Evolutionary conservation across 257 asterid species (phyloP).

Genomic region (Cruciata laevipes): DNA sequence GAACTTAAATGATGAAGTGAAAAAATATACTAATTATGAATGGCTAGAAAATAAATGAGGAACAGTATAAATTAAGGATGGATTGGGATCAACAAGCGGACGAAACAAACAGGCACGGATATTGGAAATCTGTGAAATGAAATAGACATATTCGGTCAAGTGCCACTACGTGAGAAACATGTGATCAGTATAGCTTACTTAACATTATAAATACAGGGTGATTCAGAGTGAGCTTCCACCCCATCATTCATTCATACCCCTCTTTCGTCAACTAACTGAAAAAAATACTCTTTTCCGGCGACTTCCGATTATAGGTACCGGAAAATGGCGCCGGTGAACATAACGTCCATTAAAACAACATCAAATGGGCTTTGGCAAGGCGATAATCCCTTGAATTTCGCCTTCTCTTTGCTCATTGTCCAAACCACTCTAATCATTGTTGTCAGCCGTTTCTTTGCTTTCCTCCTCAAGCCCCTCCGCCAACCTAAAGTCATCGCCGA

Average conservation of each 20-base stretch:
- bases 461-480: slow-evolving; percentile 53
- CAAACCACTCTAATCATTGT: slow-evolving; percentile 42
- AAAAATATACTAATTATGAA: too few species aligned
- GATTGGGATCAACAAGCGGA: background rate
- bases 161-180: background rate
- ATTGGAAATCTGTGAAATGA: background rate
- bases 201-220: background rate
- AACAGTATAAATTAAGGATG: background rate
- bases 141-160: background rate
- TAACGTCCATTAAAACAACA: slow-evolving; percentile 32
- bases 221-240: background rate
- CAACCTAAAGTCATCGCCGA: slow-evolving; percentile 62
- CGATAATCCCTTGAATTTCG: slow-evolving; percentile 44
- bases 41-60: too few species aligned
- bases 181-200: background rate
- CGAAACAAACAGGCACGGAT: background rate
- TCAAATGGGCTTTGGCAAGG: slow-evolving; percentile 60
- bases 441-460: slow-evolving; percentile 40
- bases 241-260: background rate
- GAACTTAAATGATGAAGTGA: too few species aligned
- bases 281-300: background rate
- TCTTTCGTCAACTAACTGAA: background rate
- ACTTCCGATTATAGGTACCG: background rate
- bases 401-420: slow-evolving; percentile 47
- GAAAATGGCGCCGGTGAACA: slow-evolving; percentile 25